Evolutionary conservation across 176 grass and related monocot genomes (phyloP).

Genomic region (Saccharum officinarum): DNA sequence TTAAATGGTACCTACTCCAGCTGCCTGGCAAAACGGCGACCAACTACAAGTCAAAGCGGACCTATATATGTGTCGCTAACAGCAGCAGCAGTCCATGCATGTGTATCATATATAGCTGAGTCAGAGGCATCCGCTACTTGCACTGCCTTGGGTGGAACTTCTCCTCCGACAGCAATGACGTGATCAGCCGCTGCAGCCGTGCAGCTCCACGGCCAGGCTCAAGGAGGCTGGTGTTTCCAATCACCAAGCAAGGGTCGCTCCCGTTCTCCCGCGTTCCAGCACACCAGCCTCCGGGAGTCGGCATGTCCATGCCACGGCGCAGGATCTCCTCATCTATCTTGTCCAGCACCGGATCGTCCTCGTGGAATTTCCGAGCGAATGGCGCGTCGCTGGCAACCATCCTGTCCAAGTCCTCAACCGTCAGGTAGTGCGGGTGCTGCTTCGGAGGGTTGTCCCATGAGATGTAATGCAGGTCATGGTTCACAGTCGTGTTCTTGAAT

Average conservation of each 20-base stretch:
- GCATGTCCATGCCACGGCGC: conserved; percentile 34
- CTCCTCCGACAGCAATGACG: conserved; percentile 38
- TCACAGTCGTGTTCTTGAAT: conserved; percentile 63
- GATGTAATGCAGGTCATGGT: conserved; percentile 75
- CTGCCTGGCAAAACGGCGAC: conserved; percentile 36
- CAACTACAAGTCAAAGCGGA: background rate
- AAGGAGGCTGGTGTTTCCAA: conserved; percentile 42
- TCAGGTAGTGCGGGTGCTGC: conserved; percentile 69
- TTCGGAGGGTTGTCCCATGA: conserved; percentile 72
- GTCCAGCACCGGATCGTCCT: conserved; percentile 52
- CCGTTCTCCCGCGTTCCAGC: conserved; percentile 41
- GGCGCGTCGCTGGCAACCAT: conserved; percentile 58
- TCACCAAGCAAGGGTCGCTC: conserved; percentile 44
- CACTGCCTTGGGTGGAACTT: conserved; percentile 71
- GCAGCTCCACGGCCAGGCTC: conserved; percentile 47
- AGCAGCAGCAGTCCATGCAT: conserved; percentile 28
- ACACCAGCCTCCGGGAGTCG: conserved; percentile 61
- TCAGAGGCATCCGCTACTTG: conserved; percentile 39
- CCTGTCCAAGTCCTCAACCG: conserved; percentile 29
- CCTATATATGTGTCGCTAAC: background rate
- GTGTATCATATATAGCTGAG: background rate
- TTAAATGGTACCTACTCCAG: conserved; percentile 4
- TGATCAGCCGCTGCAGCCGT: conserved; percentile 46
- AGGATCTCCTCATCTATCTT: conserved; percentile 54
- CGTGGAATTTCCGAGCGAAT: conserved; percentile 57